A percentile compares a stretch with the other conserved stretches of the same genome.
phyloP scores from a whole-genome alignment of 1,284 basidiomycete genomes.

The Cutaneotrichosporon curvatum region DNA sequence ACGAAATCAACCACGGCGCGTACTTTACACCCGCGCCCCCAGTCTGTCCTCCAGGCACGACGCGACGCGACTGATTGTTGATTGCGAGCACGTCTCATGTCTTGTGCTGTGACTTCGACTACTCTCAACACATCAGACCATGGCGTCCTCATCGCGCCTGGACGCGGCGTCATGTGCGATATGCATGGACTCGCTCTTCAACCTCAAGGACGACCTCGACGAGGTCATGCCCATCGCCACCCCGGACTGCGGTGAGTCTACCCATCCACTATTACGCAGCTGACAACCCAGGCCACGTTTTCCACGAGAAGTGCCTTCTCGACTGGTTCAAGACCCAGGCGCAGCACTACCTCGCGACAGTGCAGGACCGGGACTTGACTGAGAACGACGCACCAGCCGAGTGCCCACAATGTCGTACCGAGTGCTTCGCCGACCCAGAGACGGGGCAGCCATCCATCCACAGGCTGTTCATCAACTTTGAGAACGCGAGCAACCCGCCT shows the following conservation, averaged over 20 bases:
- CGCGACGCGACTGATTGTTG: too few species aligned
- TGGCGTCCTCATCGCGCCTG: not conserved
- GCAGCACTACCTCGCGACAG: conserved; percentile 15
- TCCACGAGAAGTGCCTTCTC: conserved; percentile 33
- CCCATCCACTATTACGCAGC: not conserved
- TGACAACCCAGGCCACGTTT: conserved; percentile 33
- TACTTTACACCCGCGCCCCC: too few species aligned
- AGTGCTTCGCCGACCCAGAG: conserved; percentile 31
- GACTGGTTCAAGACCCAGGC: conserved; percentile 33
- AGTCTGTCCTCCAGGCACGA: too few species aligned
- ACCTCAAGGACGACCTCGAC: conserved; percentile 31
- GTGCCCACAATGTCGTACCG: conserved; percentile 36
- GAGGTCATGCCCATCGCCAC: conserved; percentile 30
- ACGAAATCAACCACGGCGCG: too few species aligned
- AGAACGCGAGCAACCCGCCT: not conserved
- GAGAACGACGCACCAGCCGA: conserved; percentile 29
- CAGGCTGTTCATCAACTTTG: conserved; percentile 33
- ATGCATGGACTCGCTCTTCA: conserved; percentile 39
- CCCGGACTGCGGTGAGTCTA: conserved; percentile 36
- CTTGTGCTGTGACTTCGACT: too few species aligned
- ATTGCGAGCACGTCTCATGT: too few species aligned
- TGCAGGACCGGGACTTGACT: conserved; percentile 9
- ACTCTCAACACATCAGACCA: not conserved
- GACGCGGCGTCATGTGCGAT: conserved; percentile 33
- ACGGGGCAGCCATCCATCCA: conserved; percentile 29